A percentile compares a stretch with the other conserved stretches of the same genome.
These are phyloP conservation scores for Gynochthodes officinalis DNA, from an alignment of 257 asterid genomes.

Conservation along the genomic window DNA sequence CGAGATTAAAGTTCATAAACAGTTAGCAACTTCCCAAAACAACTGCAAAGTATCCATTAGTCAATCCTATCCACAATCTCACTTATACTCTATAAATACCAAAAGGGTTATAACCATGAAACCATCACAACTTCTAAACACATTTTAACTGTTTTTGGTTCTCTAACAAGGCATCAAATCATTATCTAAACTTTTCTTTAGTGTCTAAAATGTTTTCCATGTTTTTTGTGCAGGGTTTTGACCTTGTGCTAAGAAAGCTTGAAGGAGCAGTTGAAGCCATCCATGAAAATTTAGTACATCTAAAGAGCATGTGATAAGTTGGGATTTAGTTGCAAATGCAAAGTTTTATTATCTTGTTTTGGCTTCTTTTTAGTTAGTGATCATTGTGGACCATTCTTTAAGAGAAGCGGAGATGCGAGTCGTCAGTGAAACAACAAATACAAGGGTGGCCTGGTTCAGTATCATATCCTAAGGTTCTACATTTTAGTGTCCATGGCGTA, in stretches of 20 bases:
- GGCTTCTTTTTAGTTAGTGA: background rate
- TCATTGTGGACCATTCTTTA: slow-evolving; percentile 8
- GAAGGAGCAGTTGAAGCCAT: slow-evolving; percentile 90
- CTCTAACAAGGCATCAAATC: too few species aligned
- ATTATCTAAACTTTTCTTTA: too few species aligned
- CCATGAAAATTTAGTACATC: slow-evolving; percentile 72
- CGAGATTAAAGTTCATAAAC: background rate
- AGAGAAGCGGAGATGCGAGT: slow-evolving; percentile 83
- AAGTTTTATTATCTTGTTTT: slow-evolving; percentile 2
- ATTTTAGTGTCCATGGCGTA: slow-evolving; percentile 50
- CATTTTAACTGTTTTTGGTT: too few species aligned
- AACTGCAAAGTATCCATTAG: background rate
- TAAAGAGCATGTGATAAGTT: slow-evolving; percentile 55
- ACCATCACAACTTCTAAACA: too few species aligned
- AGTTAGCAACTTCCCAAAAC: background rate
- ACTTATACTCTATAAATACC: background rate
- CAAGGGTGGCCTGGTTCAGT: slow-evolving; percentile 81
- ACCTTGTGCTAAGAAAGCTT: slow-evolving; percentile 85
- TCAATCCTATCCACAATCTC: background rate
- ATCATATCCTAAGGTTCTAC: slow-evolving; percentile 62
- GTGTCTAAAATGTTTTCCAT: slow-evolving; percentile 14
- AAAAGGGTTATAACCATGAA: too few species aligned
- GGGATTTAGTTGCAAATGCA: background rate
- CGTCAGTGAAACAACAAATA: slow-evolving; percentile 60
- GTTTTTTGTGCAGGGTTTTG: slow-evolving; percentile 55